phyloP scores from a whole-genome alignment of 306 rosid genomes.

The Vigna mungo region DNA sequence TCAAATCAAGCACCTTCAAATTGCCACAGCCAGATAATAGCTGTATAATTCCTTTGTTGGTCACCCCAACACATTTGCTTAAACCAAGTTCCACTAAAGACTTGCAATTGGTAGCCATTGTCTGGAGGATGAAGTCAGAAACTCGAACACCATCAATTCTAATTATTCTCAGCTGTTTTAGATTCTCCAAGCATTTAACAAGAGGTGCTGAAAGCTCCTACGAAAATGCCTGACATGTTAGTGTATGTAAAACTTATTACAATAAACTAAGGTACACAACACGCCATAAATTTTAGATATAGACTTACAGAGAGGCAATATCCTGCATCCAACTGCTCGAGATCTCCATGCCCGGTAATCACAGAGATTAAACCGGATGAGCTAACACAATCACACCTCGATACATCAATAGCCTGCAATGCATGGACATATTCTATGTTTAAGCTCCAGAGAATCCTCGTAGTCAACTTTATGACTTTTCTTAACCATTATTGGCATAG shows the following conservation, averaged over 20 bases:
- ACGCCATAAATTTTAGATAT: slow-evolving; percentile 18
- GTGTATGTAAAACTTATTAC: slow-evolving; percentile 24
- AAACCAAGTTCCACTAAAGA: slow-evolving; percentile 71
- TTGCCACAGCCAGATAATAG: slow-evolving; percentile 57
- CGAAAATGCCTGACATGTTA: slow-evolving; percentile 34
- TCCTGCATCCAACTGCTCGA: slow-evolving; percentile 56
- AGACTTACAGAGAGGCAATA: slow-evolving; percentile 60
- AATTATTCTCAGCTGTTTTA: slow-evolving; percentile 56
- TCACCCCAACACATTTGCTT: slow-evolving; percentile 72
- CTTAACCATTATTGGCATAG: slow-evolving; percentile 4
- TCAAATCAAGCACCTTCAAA: slow-evolving; percentile 68
- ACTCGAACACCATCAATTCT: slow-evolving; percentile 64
- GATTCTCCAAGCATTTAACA: slow-evolving; percentile 55
- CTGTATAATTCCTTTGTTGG: slow-evolving; percentile 57
- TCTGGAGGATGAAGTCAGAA: slow-evolving; percentile 54
- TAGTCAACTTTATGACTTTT: slow-evolving; percentile 17
- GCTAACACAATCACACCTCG: slow-evolving; percentile 65
- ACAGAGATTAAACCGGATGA: slow-evolving; percentile 57
- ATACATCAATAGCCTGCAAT: slow-evolving; percentile 68
- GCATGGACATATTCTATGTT: slow-evolving; percentile 20
- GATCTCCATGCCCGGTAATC: slow-evolving; percentile 57
- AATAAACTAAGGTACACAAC: slow-evolving; percentile 11
- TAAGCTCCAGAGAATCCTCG: slow-evolving; percentile 16
- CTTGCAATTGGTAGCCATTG: slow-evolving; percentile 58
- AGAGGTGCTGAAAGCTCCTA: slow-evolving; percentile 59